Percentiles rank a stretch among this genome's conserved stretches.
phyloP scores from a whole-genome alignment of 768 basidiomycete genomes.

The Boletellus sp. region DNA sequence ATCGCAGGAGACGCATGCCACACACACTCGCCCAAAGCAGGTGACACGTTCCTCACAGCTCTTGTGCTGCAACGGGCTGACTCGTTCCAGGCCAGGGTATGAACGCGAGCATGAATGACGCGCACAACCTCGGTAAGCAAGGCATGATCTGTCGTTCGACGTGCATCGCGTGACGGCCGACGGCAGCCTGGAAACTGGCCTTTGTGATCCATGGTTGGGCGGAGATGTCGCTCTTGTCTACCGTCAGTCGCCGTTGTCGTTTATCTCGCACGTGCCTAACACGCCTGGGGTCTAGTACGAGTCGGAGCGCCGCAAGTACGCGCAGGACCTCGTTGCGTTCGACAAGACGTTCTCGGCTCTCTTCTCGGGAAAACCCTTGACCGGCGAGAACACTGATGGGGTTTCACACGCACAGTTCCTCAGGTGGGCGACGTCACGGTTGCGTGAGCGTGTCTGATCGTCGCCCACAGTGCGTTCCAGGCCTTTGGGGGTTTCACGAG shows the following conservation, averaged over 20 bases:
- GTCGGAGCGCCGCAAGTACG: constrained; percentile 49
- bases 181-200: constrained; percentile 50
- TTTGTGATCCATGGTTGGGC: constrained; percentile 49
- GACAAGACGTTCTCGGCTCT: constrained; percentile 50
- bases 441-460: background rate
- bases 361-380: constrained; percentile 52
- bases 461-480: constrained; percentile 38
- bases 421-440: constrained; percentile 25
- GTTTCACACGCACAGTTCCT: constrained; percentile 43
- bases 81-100: constrained; percentile 44
- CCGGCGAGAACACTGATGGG: constrained; percentile 35
- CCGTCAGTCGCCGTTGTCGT: constrained; percentile 29
- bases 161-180: background rate
- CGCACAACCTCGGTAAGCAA: constrained; percentile 45
- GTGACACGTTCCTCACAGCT: constrained; percentile 15
- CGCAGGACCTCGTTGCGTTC: constrained; percentile 51
- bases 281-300: constrained; percentile 39
- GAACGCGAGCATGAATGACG: constrained; percentile 54
- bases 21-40: constrained; percentile 43
- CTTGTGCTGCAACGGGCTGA: constrained; percentile 4
- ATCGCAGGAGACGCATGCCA: constrained; percentile 57
- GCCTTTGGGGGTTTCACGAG: constrained; percentile 45
- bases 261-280: background rate
- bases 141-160: background rate
- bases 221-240: constrained; percentile 41